Percentiles rank a stretch among this genome's conserved stretches.
phyloP scores from a whole-genome alignment of 2,329 filamentous ascomycete genomes.

The Pseudocercospora fuligena region DNA sequence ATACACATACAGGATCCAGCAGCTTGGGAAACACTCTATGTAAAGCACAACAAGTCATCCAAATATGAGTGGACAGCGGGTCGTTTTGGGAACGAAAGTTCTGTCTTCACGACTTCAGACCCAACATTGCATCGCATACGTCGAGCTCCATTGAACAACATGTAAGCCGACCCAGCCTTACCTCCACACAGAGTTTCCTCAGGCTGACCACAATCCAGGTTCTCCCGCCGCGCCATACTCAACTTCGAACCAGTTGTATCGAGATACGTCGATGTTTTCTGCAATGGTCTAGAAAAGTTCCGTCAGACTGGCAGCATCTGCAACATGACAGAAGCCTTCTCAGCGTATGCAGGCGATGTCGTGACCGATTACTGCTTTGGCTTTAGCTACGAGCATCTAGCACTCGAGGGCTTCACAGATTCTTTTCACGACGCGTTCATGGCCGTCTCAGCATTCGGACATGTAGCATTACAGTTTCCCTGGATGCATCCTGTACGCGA shows the following conservation, averaged over 20 bases:
- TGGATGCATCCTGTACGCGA: conserved; percentile 22
- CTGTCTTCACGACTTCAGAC: conserved; percentile 26
- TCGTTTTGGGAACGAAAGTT: conserved; percentile 25
- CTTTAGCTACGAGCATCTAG: conserved; percentile 27
- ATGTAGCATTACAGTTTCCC: conserved; percentile 27
- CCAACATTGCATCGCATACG: conserved; percentile 22
- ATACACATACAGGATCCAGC: conserved; percentile 49
- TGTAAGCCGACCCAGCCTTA: conserved; percentile 4
- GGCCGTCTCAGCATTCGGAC: conserved; percentile 25
- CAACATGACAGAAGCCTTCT: conserved; percentile 26
- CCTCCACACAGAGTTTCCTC: neutral
- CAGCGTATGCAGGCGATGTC: conserved; percentile 27
- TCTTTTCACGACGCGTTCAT: conserved; percentile 29
- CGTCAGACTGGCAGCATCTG: conserved; percentile 22
- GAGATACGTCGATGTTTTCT: conserved; percentile 22
- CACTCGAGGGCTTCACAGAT: conserved; percentile 24
- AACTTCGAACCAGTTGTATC: conserved; percentile 26
- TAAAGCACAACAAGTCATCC: conserved; percentile 33
- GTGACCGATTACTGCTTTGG: conserved; percentile 29
- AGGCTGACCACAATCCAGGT: conserved; percentile 2
- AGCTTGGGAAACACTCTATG: conserved; percentile 28
- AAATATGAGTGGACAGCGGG: conserved; percentile 26
- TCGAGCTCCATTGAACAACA: conserved; percentile 26
- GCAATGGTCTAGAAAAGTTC: conserved; percentile 22
- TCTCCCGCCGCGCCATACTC: conserved; percentile 27